Percentiles rank a stretch among this genome's conserved stretches.
phyloP scores from a whole-genome alignment of 2,329 filamentous ascomycete species.

The Orbilia javanica region DNA sequence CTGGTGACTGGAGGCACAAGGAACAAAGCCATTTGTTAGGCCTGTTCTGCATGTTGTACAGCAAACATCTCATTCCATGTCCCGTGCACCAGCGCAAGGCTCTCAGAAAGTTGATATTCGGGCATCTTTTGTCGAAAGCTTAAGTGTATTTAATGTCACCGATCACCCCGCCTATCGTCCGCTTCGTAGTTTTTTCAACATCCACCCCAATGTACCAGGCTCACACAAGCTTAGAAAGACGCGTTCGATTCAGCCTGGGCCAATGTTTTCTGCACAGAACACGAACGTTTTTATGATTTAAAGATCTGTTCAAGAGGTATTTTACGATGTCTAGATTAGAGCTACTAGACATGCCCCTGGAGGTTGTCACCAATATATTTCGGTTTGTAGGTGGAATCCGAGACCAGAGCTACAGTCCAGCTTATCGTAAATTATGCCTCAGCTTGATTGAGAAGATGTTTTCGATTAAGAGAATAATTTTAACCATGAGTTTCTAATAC shows the following conservation, averaged over 20 bases:
- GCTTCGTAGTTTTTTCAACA: background rate
- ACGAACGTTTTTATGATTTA: background rate
- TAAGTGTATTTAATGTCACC: background rate
- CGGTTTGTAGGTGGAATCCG: background rate
- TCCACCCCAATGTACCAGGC: background rate
- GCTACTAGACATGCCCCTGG: conserved; percentile 10
- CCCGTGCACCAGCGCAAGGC: background rate
- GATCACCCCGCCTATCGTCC: background rate
- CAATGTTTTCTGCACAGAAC: background rate
- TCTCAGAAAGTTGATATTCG: background rate
- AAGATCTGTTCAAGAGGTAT: background rate
- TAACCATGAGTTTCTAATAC: too few species aligned
- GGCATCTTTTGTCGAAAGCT: background rate
- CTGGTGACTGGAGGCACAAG: background rate
- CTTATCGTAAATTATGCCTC: too few species aligned
- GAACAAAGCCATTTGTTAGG: background rate
- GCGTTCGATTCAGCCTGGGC: background rate
- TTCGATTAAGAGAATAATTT: too few species aligned
- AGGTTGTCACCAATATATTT: conserved; percentile 11
- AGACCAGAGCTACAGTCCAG: too few species aligned
- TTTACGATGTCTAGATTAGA: background rate
- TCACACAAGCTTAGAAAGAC: background rate
- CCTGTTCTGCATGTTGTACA: too few species aligned
- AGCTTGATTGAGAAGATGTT: too few species aligned
- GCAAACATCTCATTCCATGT: background rate